Evolutionary conservation across 2,329 filamentous ascomycete species (phyloP), one percentile per base, ranked within the genome.

Genomic region (Fusarium chuoi): DNA sequence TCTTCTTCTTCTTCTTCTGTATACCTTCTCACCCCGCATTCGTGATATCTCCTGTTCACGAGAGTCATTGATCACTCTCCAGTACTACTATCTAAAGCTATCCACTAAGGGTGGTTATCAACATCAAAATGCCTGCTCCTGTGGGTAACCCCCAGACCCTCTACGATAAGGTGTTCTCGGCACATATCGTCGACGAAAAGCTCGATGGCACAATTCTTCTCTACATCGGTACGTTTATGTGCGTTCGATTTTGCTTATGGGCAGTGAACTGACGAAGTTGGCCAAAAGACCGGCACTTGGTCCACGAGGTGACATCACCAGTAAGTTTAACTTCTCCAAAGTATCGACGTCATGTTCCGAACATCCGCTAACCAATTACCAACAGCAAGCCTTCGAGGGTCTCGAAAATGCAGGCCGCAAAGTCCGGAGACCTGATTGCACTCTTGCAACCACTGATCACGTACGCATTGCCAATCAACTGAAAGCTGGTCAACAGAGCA

Each of bases 271-370:
- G 61, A 77, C 62, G 15, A 52, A 60, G 26, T 45, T 66, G 49
- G 54, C 28, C 33, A 35, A 51, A 66, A 95, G 94, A 97, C 85
- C 90, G 96, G 83, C 96, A 99, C 88, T 89, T 99, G 72, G 95
- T 98, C 71, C 96, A 99, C 83, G 96, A 99, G 88, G 96, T 99
- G 82, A 99, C 96, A 78, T 98, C 96, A 79, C 96, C 96, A 73
- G 93, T 95, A 89, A 81, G 92, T 84, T 70, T 59, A 59, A 45
- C 55, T 26, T 61, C 54, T 11, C 46, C 35, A 35, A 56, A 52
- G 22, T 41, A 46, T 57, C 67, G 57, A 39, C 68, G 61, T 59
- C 49, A 44, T 28, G 41, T 45, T 48, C 48, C 42, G 57, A 54
- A 33, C 39, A 73, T 66, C 49, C 65, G 68, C 70, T 78, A 57